Conservation (phyloP, 345 rosid genomes). For the Physaria fendleri region DNA sequence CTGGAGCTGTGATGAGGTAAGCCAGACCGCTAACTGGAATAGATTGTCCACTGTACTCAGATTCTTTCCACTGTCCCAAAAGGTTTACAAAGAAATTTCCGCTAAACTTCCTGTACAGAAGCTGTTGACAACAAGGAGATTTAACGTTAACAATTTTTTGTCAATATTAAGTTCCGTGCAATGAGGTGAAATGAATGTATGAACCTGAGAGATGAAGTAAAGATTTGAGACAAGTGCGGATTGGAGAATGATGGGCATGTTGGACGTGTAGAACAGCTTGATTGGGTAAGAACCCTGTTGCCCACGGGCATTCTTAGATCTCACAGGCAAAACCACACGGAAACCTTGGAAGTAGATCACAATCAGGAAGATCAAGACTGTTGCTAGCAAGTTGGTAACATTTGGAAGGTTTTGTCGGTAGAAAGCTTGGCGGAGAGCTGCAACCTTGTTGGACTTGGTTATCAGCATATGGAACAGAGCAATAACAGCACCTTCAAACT, state of each 20-base stretch:
- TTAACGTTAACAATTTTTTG: too few relatives aligned
- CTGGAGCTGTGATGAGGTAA: constrained; percentile 77
- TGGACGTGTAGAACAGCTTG: constrained; percentile 86
- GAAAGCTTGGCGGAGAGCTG: constrained; percentile 77
- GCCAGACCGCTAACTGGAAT: constrained; percentile 81
- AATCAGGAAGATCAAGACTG: constrained; percentile 69
- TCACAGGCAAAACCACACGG: constrained; percentile 84
- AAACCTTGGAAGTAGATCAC: constrained; percentile 94
- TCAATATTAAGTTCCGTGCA: too few relatives aligned
- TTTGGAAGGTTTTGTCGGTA: constrained; percentile 89
- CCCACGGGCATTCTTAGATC: constrained; percentile 92
- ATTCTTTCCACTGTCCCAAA: constrained; percentile 81
- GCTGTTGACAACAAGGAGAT: too few relatives aligned
- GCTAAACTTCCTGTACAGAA: constrained; percentile 72
- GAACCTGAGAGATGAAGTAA: constrained; percentile 89
- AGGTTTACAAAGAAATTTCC: constrained; percentile 77
- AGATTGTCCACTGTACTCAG: constrained; percentile 74
- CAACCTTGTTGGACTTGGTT: constrained; percentile 69
- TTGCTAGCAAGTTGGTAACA: constrained; percentile 79
- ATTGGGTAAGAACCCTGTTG: constrained; percentile 90
- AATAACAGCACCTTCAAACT: constrained; percentile 90
- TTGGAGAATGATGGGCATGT: constrained; percentile 96
- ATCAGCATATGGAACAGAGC: constrained; percentile 77
- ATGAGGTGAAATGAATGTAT: too few relatives aligned
- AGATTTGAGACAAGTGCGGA: constrained; percentile 77